Evolutionary conservation across 1,284 basidiomycete genomes (phyloP), one percentile per base, ranked within the genome.

Genomic region (Melampsora americana): DNA sequence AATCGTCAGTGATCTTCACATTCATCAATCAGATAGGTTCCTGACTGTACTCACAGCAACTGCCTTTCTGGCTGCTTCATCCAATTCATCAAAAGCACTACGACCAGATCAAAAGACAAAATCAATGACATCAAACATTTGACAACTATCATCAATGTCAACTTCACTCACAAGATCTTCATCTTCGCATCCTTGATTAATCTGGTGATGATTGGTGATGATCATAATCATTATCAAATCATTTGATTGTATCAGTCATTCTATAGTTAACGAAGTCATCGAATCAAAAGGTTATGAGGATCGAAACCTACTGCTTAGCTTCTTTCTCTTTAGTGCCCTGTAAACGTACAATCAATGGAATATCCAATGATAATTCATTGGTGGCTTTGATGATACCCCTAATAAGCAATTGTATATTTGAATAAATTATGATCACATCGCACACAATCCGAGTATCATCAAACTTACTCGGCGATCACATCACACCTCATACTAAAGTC

Each of bases 271-370:
- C 67, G 28, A n/a, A 35, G 28, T 44, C 35, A n/a, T 20, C 50
- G n/a, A 20, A 30, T 35, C 32, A 35, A 32, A 66, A 35, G 48
- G 18, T 12, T 39, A 50, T 69, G 56, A 18, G 28, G 86, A 90
- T 79, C 83, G 50, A 61, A 26, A 26, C 72, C 35, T 16, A 94
- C 91, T 91, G 86, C 86, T 98, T 98, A 12, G 95, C 95, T 85
- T 98, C 95, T 73, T 86, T 86, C 84, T 98, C 95, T 85, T 95
- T 98, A 30, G 95, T 99, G 66, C 95, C 95, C 85, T 99, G 97
- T 79, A 99, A 86, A 79, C 95, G 88, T 65, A 99, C 96, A 77
- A 99, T 89, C 64, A 99, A 84, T 65, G 96, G 96, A 78, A 99
- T 90, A 20, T 84, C 87, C 77, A 99, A 85, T 67, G 89, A 84